These are phyloP conservation scores for Penicillium corylophilum DNA, from an alignment of 2,329 filamentous ascomycete species.

Conservation along the genomic window DNA sequence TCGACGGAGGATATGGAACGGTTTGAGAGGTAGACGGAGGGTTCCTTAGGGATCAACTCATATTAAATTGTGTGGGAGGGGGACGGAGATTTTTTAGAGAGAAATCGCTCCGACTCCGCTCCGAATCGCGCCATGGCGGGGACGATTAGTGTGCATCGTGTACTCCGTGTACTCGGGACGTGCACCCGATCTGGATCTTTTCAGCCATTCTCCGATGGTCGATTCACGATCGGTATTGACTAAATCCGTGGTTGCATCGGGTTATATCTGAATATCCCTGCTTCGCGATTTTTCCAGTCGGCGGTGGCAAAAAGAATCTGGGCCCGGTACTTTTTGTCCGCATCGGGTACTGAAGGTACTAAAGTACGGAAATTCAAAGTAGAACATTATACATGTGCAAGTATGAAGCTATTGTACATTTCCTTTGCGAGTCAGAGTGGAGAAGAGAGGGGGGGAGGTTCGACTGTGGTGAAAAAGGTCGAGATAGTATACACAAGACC, in stretches of 20 bases:
- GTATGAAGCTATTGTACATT: conserved; percentile 28
- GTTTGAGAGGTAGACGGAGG: not conserved
- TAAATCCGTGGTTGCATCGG: no score
- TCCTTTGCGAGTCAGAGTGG: conserved; percentile 23
- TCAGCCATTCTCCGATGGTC: not conserved
- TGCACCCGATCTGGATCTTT: conserved; percentile 2
- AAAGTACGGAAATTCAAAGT: not conserved
- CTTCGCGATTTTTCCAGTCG: not conserved
- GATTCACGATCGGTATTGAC: not conserved
- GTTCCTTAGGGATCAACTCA: not conserved
- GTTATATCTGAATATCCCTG: not conserved
- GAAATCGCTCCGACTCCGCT: conserved; percentile 16
- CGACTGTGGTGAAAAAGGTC: conserved; percentile 2
- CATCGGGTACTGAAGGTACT: not conserved
- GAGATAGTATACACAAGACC: conserved; percentile 25
- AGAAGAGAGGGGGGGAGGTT: conserved; percentile 17
- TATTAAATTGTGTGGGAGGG: not conserved
- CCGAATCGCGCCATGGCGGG: conserved; percentile 28
- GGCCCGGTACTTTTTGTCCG: not conserved
- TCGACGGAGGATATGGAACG: not conserved
- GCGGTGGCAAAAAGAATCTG: conserved; percentile 20
- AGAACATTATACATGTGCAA: conserved; percentile 20
- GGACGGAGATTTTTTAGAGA: not conserved
- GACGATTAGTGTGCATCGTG: conserved; percentile 10
- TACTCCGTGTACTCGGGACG: not conserved